Conservation (phyloP, 495 filamentous ascomycete genomes). For the Penicillium longicatenatum region DNA sequence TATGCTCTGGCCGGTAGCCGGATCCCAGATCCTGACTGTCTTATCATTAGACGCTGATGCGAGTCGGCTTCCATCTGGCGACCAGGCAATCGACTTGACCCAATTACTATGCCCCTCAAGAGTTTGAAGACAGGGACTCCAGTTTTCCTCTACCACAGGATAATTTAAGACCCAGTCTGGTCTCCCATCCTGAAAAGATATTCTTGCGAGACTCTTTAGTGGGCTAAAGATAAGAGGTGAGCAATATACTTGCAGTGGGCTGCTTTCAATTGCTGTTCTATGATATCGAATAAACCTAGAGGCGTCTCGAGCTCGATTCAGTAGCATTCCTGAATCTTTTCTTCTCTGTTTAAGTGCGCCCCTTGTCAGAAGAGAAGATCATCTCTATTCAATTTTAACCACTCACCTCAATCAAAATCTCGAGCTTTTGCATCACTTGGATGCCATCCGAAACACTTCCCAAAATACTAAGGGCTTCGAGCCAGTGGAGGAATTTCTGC, state of each 20-base stretch:
- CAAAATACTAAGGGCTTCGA: conserved; percentile 37
- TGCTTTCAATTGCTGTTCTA: conserved; percentile 26
- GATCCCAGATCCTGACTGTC: conserved; percentile 10
- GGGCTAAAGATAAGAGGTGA: conserved; percentile 37
- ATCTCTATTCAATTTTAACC: not conserved
- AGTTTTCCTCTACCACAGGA: conserved; percentile 16
- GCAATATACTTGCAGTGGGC: conserved; percentile 33
- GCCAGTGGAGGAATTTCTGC: conserved; percentile 32
- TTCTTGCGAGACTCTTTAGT: conserved; percentile 23
- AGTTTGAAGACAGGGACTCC: conserved; percentile 19
- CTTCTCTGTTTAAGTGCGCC: conserved; percentile 5
- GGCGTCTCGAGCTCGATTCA: conserved; percentile 29
- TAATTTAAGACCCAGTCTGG: conserved; percentile 20
- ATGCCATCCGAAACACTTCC: conserved; percentile 27
- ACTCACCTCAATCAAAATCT: conserved; percentile 11
- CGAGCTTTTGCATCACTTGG: conserved; percentile 13
- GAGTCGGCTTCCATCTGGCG: conserved; percentile 6
- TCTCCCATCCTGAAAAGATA: conserved; percentile 15
- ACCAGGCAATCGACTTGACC: not conserved
- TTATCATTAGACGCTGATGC: conserved; percentile 6
- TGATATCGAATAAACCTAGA: conserved; percentile 28
- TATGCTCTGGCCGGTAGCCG: conserved; percentile 6
- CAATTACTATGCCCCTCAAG: not conserved
- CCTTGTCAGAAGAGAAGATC: conserved; percentile 4
- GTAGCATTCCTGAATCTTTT: conserved; percentile 8